Evolutionary conservation across 495 filamentous ascomycete species (phyloP).

Genomic region (Xylaria palmicola): DNA sequence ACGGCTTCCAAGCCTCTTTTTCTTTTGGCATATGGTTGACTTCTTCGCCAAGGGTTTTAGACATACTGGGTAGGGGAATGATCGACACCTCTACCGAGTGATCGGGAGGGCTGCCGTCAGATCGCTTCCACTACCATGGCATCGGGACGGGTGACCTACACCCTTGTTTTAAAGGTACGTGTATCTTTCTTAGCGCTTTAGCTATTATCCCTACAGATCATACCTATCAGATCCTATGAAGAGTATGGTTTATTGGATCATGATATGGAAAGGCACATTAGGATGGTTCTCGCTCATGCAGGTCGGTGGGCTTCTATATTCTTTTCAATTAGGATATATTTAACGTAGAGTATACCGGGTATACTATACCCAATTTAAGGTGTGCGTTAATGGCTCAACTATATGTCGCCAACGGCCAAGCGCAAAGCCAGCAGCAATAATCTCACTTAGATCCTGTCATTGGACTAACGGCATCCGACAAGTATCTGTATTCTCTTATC

Average conservation of each 20-base stretch:
- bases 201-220: too few relatives aligned
- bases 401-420: conserved; percentile 1
- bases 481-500: not conserved
- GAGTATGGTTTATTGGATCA: too few relatives aligned
- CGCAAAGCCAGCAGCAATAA: not conserved
- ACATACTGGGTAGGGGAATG: too few relatives aligned
- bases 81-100: not conserved
- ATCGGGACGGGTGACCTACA: not conserved
- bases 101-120: not conserved
- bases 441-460: not conserved
- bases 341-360: too few relatives aligned
- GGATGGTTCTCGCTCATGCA: too few relatives aligned
- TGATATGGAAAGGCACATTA: too few relatives aligned
- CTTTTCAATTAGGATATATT: too few relatives aligned
- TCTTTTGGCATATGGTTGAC: not conserved
- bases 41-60: too few relatives aligned
- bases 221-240: too few relatives aligned
- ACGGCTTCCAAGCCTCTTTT: not conserved
- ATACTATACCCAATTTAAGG: too few relatives aligned
- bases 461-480: not conserved
- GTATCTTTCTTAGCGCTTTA: not conserved
- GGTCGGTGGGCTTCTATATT: too few relatives aligned
- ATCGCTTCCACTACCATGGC: conserved; percentile 6
- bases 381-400: not conserved
- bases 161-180: not conserved